Base-by-base conservation (phyloP, 2,329 filamentous ascomycete genomes). In the Colletotrichum tofieldiae region DNA sequence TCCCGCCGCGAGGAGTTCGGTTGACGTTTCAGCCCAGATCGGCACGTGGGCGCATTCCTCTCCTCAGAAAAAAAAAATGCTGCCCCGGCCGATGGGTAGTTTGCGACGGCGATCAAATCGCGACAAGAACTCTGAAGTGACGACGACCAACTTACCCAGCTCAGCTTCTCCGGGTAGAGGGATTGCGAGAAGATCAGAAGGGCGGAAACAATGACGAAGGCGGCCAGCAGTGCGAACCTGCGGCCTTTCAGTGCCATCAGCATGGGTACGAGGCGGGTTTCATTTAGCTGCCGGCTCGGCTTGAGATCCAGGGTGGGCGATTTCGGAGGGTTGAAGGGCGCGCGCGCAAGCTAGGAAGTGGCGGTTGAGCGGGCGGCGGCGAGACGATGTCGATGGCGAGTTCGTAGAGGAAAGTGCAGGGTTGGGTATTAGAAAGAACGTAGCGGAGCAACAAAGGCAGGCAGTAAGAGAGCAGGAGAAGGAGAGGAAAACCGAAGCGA, bases 201-300 rank as follows among this genome's bases (percentile, higher is more conserved):
- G 12, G 54, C 56, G 18, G 64, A 49, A 51, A 67, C 47, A 29
- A 67, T 26, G 26, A 71, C 56, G 43, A 74, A 67, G 7, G 51
- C 64, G 6, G 71, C 66, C 47, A 74, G 63, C 71, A 74, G 55
- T 32, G 51, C 52, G 29, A 74, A 56, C 51, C 71, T 65, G 54
- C 73, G 73, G 67, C 71, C 71, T 66, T 74, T 73, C 49, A 71
- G 60, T 58, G 64, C 58, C 67, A 64, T 67, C 41, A 75, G 23
- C 73, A 74, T 67, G 55, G 71, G 61, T 51, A 54, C 51, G 35
- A 74, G 35, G 35, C 61, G 60, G 55, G 58, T 72, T 55, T 73
- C 70, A 74, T 65, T 65, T 62, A 67, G 56, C 41, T 67, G 69
- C 65, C 65, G 60, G 70, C 65, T 56, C 32, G 69, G 64, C 70